Conservation (phyloP, 225 moss, liverwort and hornwort species). For the Marchantia paleacea region DNA sequence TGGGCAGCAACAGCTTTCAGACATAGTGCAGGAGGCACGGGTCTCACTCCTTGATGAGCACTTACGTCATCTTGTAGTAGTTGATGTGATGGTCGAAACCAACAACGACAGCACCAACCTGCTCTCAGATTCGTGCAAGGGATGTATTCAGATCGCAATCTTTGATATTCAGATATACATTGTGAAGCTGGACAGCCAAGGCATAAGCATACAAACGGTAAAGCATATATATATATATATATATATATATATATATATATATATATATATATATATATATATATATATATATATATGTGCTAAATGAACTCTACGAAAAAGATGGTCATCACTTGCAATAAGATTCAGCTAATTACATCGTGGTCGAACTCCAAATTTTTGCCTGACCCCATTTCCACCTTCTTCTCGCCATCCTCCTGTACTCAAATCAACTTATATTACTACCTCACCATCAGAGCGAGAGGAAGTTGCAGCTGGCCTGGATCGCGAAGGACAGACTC, state of each 20-base stretch:
- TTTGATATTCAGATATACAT: not conserved
- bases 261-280: too few species aligned
- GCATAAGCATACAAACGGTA: not conserved
- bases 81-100: slow-evolving; percentile 82
- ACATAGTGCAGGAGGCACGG: not conserved
- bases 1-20: not conserved
- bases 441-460: too few species aligned
- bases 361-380: slow-evolving; percentile 70
- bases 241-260: too few species aligned
- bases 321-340: not conserved
- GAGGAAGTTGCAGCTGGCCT: too few species aligned
- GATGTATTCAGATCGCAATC: not conserved
- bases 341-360: slow-evolving; percentile 38
- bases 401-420: slow-evolving; percentile 88
- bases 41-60: not conserved
- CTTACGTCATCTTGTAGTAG: slow-evolving; percentile 95
- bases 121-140: slow-evolving; percentile 1
- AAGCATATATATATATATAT: too few species aligned
- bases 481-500: too few species aligned
- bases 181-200: not conserved
- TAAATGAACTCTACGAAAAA: not conserved
- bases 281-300: too few species aligned
- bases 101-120: slow-evolving; percentile 95
- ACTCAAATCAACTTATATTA: not conserved
- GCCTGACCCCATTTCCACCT: slow-evolving; percentile 51